Percentiles rank a stretch among this genome's conserved stretches.
Conservation (phyloP, 108 stramenopile genomes). For the Cyclotella choctawhatcheeana region DNA sequence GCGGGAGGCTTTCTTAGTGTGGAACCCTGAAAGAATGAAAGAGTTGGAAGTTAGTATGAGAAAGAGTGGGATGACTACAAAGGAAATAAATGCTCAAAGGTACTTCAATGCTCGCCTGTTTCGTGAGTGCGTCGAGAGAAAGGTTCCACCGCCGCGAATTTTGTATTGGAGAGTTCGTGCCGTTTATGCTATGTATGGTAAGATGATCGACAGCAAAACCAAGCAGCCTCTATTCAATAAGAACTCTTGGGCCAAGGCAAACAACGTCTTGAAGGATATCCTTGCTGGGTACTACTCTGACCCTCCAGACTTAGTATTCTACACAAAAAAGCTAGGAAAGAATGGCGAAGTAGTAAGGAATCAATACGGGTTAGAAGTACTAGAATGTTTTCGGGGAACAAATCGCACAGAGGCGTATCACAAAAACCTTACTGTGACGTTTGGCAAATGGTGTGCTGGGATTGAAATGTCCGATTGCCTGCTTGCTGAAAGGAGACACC, state of each 20-base stretch:
- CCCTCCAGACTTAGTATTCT: constrained; percentile 36
- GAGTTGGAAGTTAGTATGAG: constrained; percentile 13
- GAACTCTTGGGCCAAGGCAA: constrained; percentile 44
- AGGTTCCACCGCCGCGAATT: constrained; percentile 14
- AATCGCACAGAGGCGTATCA: constrained; percentile 35
- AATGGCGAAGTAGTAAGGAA: constrained; percentile 22
- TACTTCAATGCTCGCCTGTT: constrained; percentile 17
- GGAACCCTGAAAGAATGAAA: constrained; percentile 13
- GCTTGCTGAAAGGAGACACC: constrained; percentile 29
- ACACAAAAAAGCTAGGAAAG: constrained; percentile 7
- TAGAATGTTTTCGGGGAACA: constrained; percentile 36
- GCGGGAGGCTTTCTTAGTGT: constrained; percentile 14
- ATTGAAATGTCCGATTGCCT: constrained; percentile 29
- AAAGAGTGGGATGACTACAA: neutral
- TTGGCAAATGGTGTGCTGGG: constrained; percentile 33
- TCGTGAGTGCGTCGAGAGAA: constrained; percentile 7
- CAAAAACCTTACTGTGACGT: constrained; percentile 32
- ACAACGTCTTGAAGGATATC: constrained; percentile 44
- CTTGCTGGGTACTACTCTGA: constrained; percentile 32
- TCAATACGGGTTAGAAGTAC: constrained; percentile 26
- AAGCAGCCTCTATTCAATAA: constrained; percentile 41
- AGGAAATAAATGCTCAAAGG: neutral
- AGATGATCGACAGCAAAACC: constrained; percentile 27
- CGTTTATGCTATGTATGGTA: constrained; percentile 31
- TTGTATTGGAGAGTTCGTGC: constrained; percentile 47